phyloP scores from a whole-genome alignment of 129 eudicot genomes.

The Ambrosia artemisiifolia region DNA sequence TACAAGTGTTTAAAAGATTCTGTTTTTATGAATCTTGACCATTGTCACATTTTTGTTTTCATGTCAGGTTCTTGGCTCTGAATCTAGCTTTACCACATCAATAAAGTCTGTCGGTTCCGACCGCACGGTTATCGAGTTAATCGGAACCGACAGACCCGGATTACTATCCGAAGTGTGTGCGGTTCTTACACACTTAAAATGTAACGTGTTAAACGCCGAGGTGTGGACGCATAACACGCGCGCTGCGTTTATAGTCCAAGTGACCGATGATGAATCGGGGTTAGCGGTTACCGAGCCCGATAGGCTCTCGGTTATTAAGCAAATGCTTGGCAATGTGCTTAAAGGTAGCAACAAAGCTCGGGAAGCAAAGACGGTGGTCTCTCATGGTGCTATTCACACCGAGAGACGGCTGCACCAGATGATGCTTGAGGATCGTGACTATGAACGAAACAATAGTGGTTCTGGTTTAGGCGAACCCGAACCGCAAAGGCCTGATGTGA shows the following conservation, averaged over 20 bases:
- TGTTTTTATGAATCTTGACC: not conserved
- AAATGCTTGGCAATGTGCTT: constrained; percentile 70
- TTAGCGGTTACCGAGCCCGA: constrained; percentile 60
- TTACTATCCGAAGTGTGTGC: constrained; percentile 88
- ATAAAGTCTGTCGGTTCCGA: constrained; percentile 77
- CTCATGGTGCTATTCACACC: constrained; percentile 58
- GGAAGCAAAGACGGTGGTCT: constrained; percentile 73
- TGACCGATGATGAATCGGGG: constrained; percentile 66
- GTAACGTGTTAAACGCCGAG: constrained; percentile 89
- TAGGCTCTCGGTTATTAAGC: constrained; percentile 55
- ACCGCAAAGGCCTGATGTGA: constrained; percentile 64
- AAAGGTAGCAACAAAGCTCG: constrained; percentile 66
- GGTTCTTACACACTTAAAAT: constrained; percentile 80
- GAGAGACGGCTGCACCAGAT: constrained; percentile 94
- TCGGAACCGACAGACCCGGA: constrained; percentile 90
- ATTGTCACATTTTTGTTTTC: constrained; percentile 18
- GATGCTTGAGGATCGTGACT: constrained; percentile 89
- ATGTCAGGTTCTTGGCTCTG: constrained; percentile 80
- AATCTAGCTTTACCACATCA: constrained; percentile 56
- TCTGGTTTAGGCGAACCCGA: constrained; percentile 24
- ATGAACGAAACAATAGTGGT: constrained; percentile 42
- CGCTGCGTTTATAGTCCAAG: constrained; percentile 89
- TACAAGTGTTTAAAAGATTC: not conserved
- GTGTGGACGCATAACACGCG: constrained; percentile 99
- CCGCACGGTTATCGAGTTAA: constrained; percentile 72